Evolutionary conservation across 2,329 filamentous ascomycete genomes (phyloP), one percentile per base, ranked within the genome.

Genomic region (Colletotrichum higginsianum): DNA sequence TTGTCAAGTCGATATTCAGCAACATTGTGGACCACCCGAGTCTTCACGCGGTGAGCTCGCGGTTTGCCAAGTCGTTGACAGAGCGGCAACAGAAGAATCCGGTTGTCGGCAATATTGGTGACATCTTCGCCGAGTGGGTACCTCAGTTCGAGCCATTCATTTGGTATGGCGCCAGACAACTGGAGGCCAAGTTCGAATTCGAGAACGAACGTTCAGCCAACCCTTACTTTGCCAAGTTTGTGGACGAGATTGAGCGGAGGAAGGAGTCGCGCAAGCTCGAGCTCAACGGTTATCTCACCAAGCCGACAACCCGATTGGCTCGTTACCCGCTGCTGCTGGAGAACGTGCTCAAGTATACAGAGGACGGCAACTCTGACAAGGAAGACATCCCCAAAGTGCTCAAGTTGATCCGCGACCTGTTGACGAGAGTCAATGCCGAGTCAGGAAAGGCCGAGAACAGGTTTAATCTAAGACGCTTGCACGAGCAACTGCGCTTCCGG

Each of bases 201-300:
- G 96, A 99, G 82, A 96, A 96, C 78, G 96, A 99, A 84, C 94
- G 96, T 76, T 92, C 93, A 18, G 89, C 91, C 67, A 99, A 99
- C 77, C 89, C 92, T 1, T 90, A 89, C 50, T 99, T 99, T 80
- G 86, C 92, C 62, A 94, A 93, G 78, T 98, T 98, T 76, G 96
- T 98, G 35, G 96, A 99, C 75, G 95, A 98, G 81, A 97, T 97
- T 7, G 96, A 99, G 82, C 89, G 96, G 70, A 90, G 97, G 76
- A 98, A 98, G 81, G 96, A 99, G 81, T 98, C 96, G 7, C 90
- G 96, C 74, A 99, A 99, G 83, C 87, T 99, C 57, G 96, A 99
- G 82, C 86, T 99, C 71, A 99, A 99, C 81, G 96, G 96, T 76
- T 99, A 99, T 79, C 86, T 99, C 63, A 99, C 96, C 11, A 99